Percentiles rank a stretch among this genome's conserved stretches.
Conservation (phyloP, 768 basidiomycete genomes). For the Crucibulum laeve region DNA sequence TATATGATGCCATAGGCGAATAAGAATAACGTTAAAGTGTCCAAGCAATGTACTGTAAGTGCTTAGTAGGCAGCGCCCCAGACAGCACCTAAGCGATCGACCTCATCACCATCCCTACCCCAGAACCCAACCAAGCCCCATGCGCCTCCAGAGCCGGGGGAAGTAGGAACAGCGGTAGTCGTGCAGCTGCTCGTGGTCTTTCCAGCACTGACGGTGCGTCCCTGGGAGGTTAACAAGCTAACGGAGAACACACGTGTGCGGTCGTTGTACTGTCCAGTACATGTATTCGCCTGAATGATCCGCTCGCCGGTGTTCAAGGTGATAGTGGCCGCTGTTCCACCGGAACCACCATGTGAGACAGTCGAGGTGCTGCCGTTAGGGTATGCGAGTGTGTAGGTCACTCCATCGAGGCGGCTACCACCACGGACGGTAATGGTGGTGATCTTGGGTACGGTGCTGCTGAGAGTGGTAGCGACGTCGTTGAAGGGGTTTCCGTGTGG, state of each 20-base stretch:
- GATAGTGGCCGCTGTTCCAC: slow-evolving; percentile 23
- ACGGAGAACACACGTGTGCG: slow-evolving; percentile 27
- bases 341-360: slow-evolving; percentile 27
- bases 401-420: slow-evolving; percentile 24
- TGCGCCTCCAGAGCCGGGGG: slow-evolving; percentile 18
- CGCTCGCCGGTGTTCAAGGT: slow-evolving; percentile 19
- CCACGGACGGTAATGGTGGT: slow-evolving; percentile 26
- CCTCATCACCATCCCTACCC: slow-evolving; percentile 23
- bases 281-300: slow-evolving; percentile 17
- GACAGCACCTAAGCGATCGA: slow-evolving; percentile 24
- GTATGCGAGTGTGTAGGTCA: slow-evolving; percentile 20
- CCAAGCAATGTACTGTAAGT: neutral
- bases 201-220: slow-evolving; percentile 21
- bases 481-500: slow-evolving; percentile 27
- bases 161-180: slow-evolving; percentile 20
- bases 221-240: slow-evolving; percentile 23
- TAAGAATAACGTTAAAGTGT: too few species aligned
- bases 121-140: slow-evolving; percentile 29
- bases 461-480: slow-evolving; percentile 19
- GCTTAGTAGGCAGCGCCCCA: slow-evolving; percentile 25
- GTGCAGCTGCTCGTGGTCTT: slow-evolving; percentile 21
- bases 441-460: slow-evolving; percentile 16
- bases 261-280: slow-evolving; percentile 19
- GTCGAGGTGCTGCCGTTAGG: slow-evolving; percentile 11
- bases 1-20: too few species aligned